phyloP scores from a whole-genome alignment of 495 filamentous ascomycete genomes.

The Tuber melanosporum region DNA sequence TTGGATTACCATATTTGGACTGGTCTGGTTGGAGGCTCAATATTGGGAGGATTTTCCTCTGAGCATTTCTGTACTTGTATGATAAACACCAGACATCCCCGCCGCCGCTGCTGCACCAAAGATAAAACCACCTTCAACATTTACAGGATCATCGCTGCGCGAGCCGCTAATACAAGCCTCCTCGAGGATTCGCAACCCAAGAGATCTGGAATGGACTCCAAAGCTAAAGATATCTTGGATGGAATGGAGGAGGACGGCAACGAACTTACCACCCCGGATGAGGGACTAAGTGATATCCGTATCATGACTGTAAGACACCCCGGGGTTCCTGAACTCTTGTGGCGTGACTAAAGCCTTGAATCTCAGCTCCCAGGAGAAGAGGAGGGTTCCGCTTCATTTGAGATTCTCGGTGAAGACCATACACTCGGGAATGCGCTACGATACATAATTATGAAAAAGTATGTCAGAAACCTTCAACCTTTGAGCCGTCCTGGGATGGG shows the following conservation, averaged over 20 bases:
- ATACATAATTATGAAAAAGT: conserved; percentile 99
- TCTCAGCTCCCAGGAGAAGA: conserved; percentile 46
- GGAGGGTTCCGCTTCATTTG: conserved; percentile 61
- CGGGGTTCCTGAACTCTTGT: not conserved
- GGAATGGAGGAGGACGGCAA: not conserved
- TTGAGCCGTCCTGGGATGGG: conserved; percentile 11
- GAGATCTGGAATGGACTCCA: not conserved
- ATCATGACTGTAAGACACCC: not conserved
- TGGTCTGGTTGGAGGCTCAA: not conserved
- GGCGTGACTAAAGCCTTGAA: conserved; percentile 14
- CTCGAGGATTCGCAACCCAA: not conserved
- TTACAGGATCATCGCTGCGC: not conserved
- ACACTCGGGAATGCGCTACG: conserved; percentile 90
- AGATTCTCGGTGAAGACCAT: conserved; percentile 87
- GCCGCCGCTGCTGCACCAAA: not conserved
- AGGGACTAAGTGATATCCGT: not conserved
- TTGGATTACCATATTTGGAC: conserved; percentile 1
- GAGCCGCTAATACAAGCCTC: not conserved
- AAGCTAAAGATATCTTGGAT: not conserved
- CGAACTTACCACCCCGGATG: not conserved
- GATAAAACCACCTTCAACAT: not conserved
- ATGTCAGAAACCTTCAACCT: conserved; percentile 35
- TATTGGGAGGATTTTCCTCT: not conserved
- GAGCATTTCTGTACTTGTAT: too few relatives aligned
- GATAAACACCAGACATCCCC: not conserved